These are phyloP conservation scores for Pseudozyma sp. DNA, from an alignment of 1,284 basidiomycete species.

Conservation along the genomic window DNA sequence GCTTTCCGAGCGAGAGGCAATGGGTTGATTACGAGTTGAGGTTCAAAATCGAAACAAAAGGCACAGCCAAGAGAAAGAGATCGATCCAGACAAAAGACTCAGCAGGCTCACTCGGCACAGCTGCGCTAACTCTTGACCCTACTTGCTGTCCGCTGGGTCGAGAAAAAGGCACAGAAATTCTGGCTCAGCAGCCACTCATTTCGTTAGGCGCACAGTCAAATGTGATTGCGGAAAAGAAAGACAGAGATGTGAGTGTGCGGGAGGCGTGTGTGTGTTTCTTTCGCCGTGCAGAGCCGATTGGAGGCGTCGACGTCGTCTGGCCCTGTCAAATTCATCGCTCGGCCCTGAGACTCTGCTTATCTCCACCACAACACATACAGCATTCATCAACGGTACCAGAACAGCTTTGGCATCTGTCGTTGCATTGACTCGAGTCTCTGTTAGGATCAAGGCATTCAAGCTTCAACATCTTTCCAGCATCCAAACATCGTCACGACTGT, in stretches of 20 bases:
- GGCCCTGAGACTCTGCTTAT: conserved; percentile 11
- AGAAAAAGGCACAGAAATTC: conserved; percentile 2
- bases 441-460: not conserved
- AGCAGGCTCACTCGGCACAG: not conserved
- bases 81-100: not conserved
- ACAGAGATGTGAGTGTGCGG: conserved; percentile 2
- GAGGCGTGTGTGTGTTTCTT: conserved; percentile 10
- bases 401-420: conserved; percentile 11
- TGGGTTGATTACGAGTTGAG: not conserved
- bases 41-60: not conserved
- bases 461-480: not conserved
- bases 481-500: conserved; percentile 10
- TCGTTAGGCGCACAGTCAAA: not conserved
- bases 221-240: conserved; percentile 5
- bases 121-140: not conserved
- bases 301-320: conserved; percentile 33
- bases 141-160: not conserved
- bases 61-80: not conserved
- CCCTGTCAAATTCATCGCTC: conserved; percentile 7
- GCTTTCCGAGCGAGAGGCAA: too few relatives aligned
- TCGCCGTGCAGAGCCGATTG: conserved; percentile 4
- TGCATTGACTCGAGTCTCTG: not conserved
- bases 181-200: conserved; percentile 3
- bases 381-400: conserved; percentile 16
- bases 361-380: conserved; percentile 19